Conservation (phyloP, 2,329 filamentous ascomycete genomes). For the Neonectria neomacrospora region DNA sequence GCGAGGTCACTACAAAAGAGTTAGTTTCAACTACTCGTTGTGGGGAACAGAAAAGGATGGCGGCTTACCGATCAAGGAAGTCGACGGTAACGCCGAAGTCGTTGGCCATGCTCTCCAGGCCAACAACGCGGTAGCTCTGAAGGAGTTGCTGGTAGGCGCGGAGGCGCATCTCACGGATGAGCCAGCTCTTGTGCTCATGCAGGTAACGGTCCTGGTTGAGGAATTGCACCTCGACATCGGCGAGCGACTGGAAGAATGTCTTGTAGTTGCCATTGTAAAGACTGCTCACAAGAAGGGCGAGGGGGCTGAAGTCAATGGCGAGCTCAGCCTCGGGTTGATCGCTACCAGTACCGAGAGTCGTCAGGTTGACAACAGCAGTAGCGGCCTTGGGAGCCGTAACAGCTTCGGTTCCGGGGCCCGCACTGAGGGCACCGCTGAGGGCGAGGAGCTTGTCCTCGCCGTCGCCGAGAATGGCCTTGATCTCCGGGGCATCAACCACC, state of each 20-base stretch:
- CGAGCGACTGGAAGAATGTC: conserved; percentile 90
- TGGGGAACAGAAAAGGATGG: not conserved
- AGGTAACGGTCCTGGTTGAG: conserved; percentile 94
- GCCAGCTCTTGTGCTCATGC: conserved; percentile 96
- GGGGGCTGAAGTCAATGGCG: conserved; percentile 87
- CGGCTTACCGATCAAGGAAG: conserved; percentile 87
- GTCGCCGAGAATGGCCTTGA: conserved; percentile 94
- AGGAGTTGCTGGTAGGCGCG: conserved; percentile 96
- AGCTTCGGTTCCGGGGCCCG: conserved; percentile 83
- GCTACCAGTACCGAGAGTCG: conserved; percentile 77
- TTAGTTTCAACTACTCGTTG: conserved; percentile 15
- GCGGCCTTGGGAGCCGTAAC: conserved; percentile 70
- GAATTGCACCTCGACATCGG: conserved; percentile 92
- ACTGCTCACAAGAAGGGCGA: conserved; percentile 88
- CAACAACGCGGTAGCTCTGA: conserved; percentile 96
- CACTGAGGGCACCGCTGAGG: conserved; percentile 81
- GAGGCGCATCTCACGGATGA: conserved; percentile 97
- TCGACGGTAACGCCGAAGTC: conserved; percentile 98
- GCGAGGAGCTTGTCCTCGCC: conserved; percentile 88
- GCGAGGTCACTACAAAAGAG: conserved; percentile 78
- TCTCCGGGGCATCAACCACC: conserved; percentile 97
- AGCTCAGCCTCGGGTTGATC: conserved; percentile 83
- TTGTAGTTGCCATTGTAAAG: conserved; percentile 95
- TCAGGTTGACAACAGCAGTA: conserved; percentile 85
- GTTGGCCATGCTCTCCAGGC: conserved; percentile 95